Conservation (phyloP, 1,284 basidiomycete genomes). For the Apiotrichum akiyoshidainum region DNA sequence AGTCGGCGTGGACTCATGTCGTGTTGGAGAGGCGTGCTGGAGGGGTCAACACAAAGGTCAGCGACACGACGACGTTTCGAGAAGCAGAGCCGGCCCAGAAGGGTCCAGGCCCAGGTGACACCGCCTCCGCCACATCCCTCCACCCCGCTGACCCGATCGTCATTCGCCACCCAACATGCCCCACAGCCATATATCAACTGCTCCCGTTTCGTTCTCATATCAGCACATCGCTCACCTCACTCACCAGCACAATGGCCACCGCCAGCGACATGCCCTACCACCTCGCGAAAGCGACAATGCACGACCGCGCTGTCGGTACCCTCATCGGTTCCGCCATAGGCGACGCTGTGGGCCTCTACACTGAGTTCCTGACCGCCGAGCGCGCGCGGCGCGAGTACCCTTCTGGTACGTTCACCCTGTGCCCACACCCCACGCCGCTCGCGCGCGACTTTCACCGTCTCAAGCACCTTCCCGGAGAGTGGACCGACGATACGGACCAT, state of each 20-base stretch:
- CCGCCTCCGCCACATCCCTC: too few species aligned
- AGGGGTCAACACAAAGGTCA: too few species aligned
- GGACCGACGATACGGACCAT: constrained; percentile 25
- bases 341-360: constrained; percentile 21
- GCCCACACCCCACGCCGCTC: constrained; percentile 12
- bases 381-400: constrained; percentile 9
- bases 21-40: too few species aligned
- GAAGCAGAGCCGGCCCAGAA: too few species aligned
- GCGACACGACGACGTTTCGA: too few species aligned
- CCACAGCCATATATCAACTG: background rate
- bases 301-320: constrained; percentile 13
- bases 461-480: constrained; percentile 15
- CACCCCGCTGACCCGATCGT: too few species aligned
- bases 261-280: too few species aligned
- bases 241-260: background rate
- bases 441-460: constrained; percentile 19
- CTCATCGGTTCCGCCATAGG: constrained; percentile 16
- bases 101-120: too few species aligned
- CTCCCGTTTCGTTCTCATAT: too few species aligned
- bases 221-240: too few species aligned
- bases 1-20: too few species aligned
- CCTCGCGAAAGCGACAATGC: constrained; percentile 5
- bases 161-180: too few species aligned
- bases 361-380: constrained; percentile 14
- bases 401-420: constrained; percentile 1